phyloP scores from a whole-genome alignment of 441 rosid genomes.

The Mallotus repandus region DNA sequence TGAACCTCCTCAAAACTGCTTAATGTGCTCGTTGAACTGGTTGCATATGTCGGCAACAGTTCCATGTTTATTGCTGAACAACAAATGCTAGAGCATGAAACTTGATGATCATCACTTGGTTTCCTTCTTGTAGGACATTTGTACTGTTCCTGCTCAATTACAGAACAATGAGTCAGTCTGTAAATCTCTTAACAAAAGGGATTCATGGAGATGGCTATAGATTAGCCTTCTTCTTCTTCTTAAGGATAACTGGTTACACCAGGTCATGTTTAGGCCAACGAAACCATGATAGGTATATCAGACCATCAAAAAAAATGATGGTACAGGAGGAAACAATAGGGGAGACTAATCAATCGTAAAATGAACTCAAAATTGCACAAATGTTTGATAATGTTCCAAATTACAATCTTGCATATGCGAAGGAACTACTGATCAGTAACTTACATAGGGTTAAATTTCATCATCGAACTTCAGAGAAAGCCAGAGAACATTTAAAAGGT shows the following conservation, averaged over 20 bases:
- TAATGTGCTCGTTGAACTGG: slow-evolving; percentile 3
- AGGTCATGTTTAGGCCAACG: too few species aligned
- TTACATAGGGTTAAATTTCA: background rate
- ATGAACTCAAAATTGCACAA: too few species aligned
- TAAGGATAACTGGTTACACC: too few species aligned
- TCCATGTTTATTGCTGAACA: slow-evolving; percentile 18
- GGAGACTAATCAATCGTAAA: too few species aligned
- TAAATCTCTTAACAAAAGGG: background rate
- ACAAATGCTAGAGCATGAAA: slow-evolving; percentile 13
- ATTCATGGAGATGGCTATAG: background rate
- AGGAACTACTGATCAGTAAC: background rate
- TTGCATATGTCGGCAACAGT: slow-evolving; percentile 19
- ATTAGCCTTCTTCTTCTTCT: background rate
- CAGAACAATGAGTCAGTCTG: background rate
- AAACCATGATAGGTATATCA: too few species aligned
- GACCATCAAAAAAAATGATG: too few species aligned
- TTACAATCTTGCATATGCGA: background rate
- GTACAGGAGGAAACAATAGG: too few species aligned
- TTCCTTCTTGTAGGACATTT: slow-evolving; percentile 20
- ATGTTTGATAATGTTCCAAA: too few species aligned
- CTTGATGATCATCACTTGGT: slow-evolving; percentile 1
- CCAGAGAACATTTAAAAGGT: background rate
- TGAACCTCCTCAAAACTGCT: background rate
- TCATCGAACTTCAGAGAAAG: background rate
- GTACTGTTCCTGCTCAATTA: slow-evolving; percentile 34